Evolutionary conservation across 345 rosid genomes (phyloP), one percentile per base, ranked within the genome.

Genomic region (Salix dunnii): DNA sequence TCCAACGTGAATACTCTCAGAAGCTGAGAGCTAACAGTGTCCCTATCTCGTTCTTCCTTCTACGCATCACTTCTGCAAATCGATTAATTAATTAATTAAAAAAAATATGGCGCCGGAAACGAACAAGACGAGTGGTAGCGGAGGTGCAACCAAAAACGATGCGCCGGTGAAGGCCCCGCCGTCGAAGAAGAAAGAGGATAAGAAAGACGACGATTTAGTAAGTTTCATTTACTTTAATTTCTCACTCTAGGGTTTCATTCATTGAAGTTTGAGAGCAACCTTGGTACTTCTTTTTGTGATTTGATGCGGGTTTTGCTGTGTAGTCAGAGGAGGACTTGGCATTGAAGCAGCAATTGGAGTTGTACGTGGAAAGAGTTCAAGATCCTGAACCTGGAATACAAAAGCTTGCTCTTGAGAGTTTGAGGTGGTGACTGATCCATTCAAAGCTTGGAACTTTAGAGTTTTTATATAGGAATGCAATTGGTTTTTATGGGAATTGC

Each of bases 291-390:
- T 17, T 62, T 48, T 30, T n/a, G 5, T 53, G 33, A 9, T 31
- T 31, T 58, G 43, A 23, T 71, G 36, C 30, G 20, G 38, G 35
- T 64, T 68, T 66, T 74, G 70, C 1, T 67, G 13, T 86, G 82
- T 81, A 96, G 98, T 92, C 98, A 4, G 98, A 94, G 55, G 99
- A 96, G 84, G 99, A 96, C 82, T 85, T 94, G 81, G 91, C 91
- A 28, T 82, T 96, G 81, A 94, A 94, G 89, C 94, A 94, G 82
- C 97, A 96, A 70, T 80, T 96, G 76, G 99, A 96, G 90, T 77
- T 96, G 73, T 94, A 96, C 76, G 97, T 94, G 30, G 99, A 96
- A 82, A 87, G 99, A 79, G 92, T 90, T 81, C 97, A 92, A 86
- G 99, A 94, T 80, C 77, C 95, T 71, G 91, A 96, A 77, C 92